Conservation (phyloP, 75 land plant species). For the Pinus albicaulis region DNA sequence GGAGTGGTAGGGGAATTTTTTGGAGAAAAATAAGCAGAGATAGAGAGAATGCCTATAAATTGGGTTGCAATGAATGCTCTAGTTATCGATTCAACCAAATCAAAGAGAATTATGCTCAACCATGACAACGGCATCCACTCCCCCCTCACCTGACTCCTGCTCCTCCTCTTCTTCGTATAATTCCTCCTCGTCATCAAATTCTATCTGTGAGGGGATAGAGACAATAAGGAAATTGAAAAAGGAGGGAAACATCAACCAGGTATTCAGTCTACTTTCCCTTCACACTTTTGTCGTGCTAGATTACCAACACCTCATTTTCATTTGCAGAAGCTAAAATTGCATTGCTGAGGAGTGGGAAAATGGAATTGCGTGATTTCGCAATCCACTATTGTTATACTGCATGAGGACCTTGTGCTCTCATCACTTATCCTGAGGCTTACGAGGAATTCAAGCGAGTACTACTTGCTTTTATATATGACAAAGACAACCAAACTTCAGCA, state of each 20-base stretch:
- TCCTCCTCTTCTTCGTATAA: slow-evolving; percentile 17
- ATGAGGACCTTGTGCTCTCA: slow-evolving; percentile 95
- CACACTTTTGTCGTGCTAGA: slow-evolving; percentile 72
- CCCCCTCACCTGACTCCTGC: slow-evolving; percentile 14
- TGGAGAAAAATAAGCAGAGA: too few species aligned
- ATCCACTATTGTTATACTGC: slow-evolving; percentile 61
- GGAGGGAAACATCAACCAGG: slow-evolving; percentile 64
- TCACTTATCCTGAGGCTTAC: too few species aligned
- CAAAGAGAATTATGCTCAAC: slow-evolving; percentile 56
- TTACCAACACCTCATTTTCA: slow-evolving; percentile 84
- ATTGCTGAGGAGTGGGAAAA: slow-evolving; percentile 77
- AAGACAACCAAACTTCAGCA: slow-evolving; percentile 83
- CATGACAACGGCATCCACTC: slow-evolving; percentile 16
- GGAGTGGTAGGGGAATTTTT: too few species aligned
- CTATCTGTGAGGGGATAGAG: slow-evolving; percentile 48
- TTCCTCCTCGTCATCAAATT: slow-evolving; percentile 22
- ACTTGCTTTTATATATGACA: slow-evolving; percentile 86
- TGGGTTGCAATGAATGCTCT: slow-evolving; percentile 90
- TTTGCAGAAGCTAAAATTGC: slow-evolving; percentile 91
- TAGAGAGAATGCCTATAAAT: slow-evolving; percentile 50
- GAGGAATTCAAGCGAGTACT: slow-evolving; percentile 98
- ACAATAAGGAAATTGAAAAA: slow-evolving; percentile 57
- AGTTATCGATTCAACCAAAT: slow-evolving; percentile 76
- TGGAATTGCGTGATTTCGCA: slow-evolving; percentile 54
- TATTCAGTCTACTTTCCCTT: slow-evolving; percentile 51